A percentile compares a stretch with the other conserved stretches of the same genome.
phyloP scores from a whole-genome alignment of 1,284 basidiomycete species.

The Phellinidium pouzarii region DNA sequence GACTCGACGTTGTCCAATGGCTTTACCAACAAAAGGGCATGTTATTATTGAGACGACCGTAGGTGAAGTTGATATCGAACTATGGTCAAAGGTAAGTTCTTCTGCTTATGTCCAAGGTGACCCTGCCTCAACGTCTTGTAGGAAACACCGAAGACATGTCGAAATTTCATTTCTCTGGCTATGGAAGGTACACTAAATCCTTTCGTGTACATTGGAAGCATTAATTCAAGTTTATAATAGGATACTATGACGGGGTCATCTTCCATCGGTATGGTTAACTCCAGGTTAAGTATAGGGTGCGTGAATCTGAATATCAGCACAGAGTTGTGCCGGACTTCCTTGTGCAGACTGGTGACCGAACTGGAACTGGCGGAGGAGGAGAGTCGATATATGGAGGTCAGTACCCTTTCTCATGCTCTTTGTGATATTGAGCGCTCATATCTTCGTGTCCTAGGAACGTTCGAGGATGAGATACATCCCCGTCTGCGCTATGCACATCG shows the following conservation, averaged over 20 bases:
- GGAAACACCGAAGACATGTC: conserved; percentile 90
- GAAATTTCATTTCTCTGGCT: conserved; percentile 86
- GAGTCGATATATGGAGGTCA: conserved; percentile 86
- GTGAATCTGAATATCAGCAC: conserved; percentile 7
- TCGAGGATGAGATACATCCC: conserved; percentile 92
- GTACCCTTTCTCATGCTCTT: conserved; percentile 21
- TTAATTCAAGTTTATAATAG: conserved; percentile 33
- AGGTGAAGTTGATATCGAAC: conserved; percentile 89
- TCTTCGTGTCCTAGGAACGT: conserved; percentile 55
- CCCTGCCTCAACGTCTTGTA: conserved; percentile 25
- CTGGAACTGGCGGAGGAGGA: conserved; percentile 86
- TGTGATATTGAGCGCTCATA: background rate
- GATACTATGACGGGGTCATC: conserved; percentile 92
- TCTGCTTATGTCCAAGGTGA: background rate
- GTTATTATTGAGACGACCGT: conserved; percentile 87
- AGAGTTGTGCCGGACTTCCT: conserved; percentile 84
- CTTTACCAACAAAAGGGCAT: conserved; percentile 77
- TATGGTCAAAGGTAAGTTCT: conserved; percentile 78
- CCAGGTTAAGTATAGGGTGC: too few species aligned
- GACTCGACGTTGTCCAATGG: conserved; percentile 37
- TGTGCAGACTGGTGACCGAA: conserved; percentile 93
- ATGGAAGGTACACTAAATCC: conserved; percentile 73
- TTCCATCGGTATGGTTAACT: conserved; percentile 70
- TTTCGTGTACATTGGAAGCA: conserved; percentile 1
- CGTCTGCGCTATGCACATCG: conserved; percentile 79